phyloP scores from a whole-genome alignment of 2,329 filamentous ascomycete genomes.

The Cladosporium sp. region DNA sequence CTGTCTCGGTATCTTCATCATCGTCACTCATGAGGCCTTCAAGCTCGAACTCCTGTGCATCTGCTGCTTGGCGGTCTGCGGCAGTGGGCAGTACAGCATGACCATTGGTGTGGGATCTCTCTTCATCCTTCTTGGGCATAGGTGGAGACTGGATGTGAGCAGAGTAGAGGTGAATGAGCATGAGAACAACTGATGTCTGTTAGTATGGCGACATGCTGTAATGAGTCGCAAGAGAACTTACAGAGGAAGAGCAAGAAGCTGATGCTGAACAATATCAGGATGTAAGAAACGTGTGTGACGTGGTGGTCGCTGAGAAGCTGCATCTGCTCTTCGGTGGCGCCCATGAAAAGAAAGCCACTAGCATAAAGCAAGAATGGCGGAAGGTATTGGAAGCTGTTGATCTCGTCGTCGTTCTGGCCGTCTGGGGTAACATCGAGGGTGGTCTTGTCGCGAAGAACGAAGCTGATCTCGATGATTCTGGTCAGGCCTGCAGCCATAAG shows the following conservation, averaged over 20 bases:
- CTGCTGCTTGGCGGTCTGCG: constrained; percentile 58
- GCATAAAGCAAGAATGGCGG: constrained; percentile 66
- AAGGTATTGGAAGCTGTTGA: constrained; percentile 49
- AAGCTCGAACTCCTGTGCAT: constrained; percentile 90
- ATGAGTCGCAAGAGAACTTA: constrained; percentile 37
- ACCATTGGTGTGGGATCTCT: constrained; percentile 36
- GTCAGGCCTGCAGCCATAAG: constrained; percentile 84
- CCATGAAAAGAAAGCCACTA: constrained; percentile 95
- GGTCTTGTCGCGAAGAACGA: constrained; percentile 71
- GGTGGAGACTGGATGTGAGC: constrained; percentile 49
- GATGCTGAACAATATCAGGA: constrained; percentile 85
- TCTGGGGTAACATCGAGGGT: constrained; percentile 25
- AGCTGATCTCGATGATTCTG: constrained; percentile 85
- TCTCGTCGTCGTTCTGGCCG: constrained; percentile 31
- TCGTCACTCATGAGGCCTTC: constrained; percentile 87
- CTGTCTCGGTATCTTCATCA: constrained; percentile 59
- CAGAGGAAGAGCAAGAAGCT: constrained; percentile 88
- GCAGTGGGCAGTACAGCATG: constrained; percentile 39
- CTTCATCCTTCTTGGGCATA: constrained; percentile 28
- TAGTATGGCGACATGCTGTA: background rate
- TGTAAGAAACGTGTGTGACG: constrained; percentile 86
- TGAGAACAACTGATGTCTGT: constrained; percentile 61
- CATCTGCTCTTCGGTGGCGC: constrained; percentile 97
- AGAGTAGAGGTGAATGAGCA: constrained; percentile 82
- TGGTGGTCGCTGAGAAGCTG: constrained; percentile 64